Base-by-base conservation (phyloP, 2,329 filamentous ascomycete species). In the Phoma sp. region DNA sequence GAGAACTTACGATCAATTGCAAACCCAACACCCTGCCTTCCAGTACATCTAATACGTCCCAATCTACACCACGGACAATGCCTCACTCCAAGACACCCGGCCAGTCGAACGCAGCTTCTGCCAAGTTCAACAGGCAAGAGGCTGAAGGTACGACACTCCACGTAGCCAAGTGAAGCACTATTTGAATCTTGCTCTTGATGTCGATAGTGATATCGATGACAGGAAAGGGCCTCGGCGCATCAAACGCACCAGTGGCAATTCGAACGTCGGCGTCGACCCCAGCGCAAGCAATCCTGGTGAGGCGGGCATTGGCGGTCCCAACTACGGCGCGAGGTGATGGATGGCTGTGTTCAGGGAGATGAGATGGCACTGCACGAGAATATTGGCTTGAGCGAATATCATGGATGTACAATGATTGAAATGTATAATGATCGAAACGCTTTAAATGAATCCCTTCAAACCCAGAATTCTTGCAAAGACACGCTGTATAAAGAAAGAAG, bases 71-170 rank as follows among this genome's bases (percentile, higher is more conserved):
- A 55, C 9, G 21, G n/a, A 53, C 38, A 42, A 53, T 60, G 60
- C 55, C 60, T 50, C 59, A 61, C 58, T 61, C 53, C 53, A 63
- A 61, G 47, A 61, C 60, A 42, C 53, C 59, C 32, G 58, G 60
- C 39, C 53, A 61, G 47, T 60, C 53, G 28, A 61, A 61, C 30
- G 59, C 60, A 37, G 59, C 59, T 32, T 59, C 56, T 7, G 60
- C 60, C 30, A 60, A 63, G 36, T 58, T 56, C 53, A 57, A 61
- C 51, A 60, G 61, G 51, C 49, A 56, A 15, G 42, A 60, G 39
- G 56, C 60, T 42, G 53, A 61, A 53, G 59, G 59, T 57, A 52
- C n/a, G 45, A 20, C n/a, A 11, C 23, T 28, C 4, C 30, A 6
- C 29, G n/a, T n/a, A n/a, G n/a, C n/a, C n/a, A n/a, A n/a, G n/a